These are phyloP conservation scores for Solanum piurae DNA, from an alignment of 257 asterid species.

Conservation along the genomic window DNA sequence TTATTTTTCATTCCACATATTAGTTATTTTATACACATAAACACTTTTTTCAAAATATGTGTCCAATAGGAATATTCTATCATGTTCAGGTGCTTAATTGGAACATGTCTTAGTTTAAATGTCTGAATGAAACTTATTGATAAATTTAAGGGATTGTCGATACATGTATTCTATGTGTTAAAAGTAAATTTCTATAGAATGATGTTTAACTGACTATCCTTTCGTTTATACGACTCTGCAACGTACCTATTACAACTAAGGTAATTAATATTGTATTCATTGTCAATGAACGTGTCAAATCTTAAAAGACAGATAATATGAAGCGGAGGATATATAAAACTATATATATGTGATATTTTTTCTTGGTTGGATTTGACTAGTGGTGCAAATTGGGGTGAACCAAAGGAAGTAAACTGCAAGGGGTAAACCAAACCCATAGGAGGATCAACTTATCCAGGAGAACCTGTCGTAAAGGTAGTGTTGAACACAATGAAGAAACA, in stretches of 20 bases:
- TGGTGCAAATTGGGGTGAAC: conserved; percentile 47
- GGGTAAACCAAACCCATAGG: conserved; percentile 37
- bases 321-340: no score
- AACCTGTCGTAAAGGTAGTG: conserved; percentile 41
- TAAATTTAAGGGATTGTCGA: not conserved
- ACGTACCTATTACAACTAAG: not conserved
- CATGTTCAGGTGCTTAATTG: not conserved
- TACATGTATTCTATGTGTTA: not conserved
- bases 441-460: conserved; percentile 46
- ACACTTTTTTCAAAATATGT: not conserved
- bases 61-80: not conserved
- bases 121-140: not conserved
- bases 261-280: not conserved
- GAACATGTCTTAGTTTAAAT: not conserved
- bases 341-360: not conserved
- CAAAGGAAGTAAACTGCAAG: conserved; percentile 21
- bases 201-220: not conserved
- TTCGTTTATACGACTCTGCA: not conserved
- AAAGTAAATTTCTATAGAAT: not conserved
- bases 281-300: not conserved
- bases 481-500: conserved; percentile 32
- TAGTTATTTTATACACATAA: not conserved
- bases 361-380: conserved; percentile 7
- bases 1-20: not conserved
- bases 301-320: not conserved